Evolutionary conservation across 768 basidiomycete species (phyloP), one percentile per base, ranked within the genome.

Genomic region (Tricholoma matsutake): DNA sequence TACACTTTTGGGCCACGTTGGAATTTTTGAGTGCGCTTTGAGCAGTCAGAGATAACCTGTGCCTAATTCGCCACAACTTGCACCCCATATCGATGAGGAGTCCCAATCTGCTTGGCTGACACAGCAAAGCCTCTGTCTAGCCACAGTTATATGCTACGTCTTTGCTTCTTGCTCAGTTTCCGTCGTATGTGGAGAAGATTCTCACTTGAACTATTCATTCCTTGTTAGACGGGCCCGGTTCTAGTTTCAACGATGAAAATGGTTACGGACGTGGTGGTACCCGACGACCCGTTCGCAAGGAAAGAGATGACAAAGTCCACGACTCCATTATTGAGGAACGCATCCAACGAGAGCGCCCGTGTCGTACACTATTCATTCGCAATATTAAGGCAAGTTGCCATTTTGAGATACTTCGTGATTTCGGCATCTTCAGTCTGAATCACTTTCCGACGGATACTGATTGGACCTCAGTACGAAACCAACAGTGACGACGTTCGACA

Each of bases 301-400:
- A 91, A 74, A 84, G 85, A 78, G 90, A 93, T 75, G 92, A 92
- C 78, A 92, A 93, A 76, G 85, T 91, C 43, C 93, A 93, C 81
- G 89, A 91, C 69, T 89, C 90, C 37, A 88, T 94, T 64, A 95
- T 96, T 78, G 93, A 94, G 81, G 91, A 96, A 72, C 88, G 96
- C 63, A 91, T 95, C 66, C 88, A 93, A 72, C 86, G 91, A 64
- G 96, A 99, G 79, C 83, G 94, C 66, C 94, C 94, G 1, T 98
- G 97, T 75, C 85, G 96, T 57, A 98, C 95, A 2, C 78, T 99
- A 32, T 99, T 99, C 72, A 95, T 98, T 65, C 87, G 96, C 67
- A 99, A 99, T 72, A 93, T 99, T 69, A 97, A 95, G 88, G 96
- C 92, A 76, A 89, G 93, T 81, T 60, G 43, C 59, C 64, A 61